Evolutionary conservation across 495 filamentous ascomycete genomes (phyloP), one percentile per base, ranked within the genome.

Genomic region (Neurospora pannonica): DNA sequence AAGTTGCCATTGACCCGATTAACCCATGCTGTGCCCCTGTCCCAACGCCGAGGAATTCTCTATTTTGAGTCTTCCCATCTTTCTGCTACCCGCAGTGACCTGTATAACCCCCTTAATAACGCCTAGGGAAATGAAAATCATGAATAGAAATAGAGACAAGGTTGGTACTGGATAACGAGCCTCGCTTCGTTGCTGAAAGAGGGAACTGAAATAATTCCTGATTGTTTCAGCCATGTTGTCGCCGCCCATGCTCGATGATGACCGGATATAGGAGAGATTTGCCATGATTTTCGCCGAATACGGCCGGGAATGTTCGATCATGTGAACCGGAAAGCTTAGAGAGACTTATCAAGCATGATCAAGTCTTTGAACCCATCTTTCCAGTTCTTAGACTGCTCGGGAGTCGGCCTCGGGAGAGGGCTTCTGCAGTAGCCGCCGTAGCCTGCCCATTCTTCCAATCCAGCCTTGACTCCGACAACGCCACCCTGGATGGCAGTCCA

Each of bases 401-500:
- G 82, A 38, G 84, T 89, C 34, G 92, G 92, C 69, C 87, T 85
- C 60, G 94, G 92, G 77, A 95, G 90, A 39, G 95, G 95, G 77
- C 89, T 91, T 21, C 95, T 87, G 28, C 90, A 91, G 75, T 87
- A 88, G 21, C 92, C 92, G 24, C 94, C 94, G 80, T 97, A 97
- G 70, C 92, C 92, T 76, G 89, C 92, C 87, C 82, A 97, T 38
- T 87, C 85, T 80, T 94, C 86, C 78, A 98, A 81, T 2, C 88
- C 93, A 73, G 88, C 89, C 88, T 98, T 98, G 76, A 93, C 93
- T 37, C 92, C 93, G 19, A 97, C 89, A 73, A 97, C 93, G 31
- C 94, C 95, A 48, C 92, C 91, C 76, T 95, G 89, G 77, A 97
- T 97, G 24, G 92, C 91, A 21, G 88, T 90, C 95, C 94, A 97